phyloP scores from a whole-genome alignment of 495 filamentous ascomycete species.

The Tetracladium setigerum region DNA sequence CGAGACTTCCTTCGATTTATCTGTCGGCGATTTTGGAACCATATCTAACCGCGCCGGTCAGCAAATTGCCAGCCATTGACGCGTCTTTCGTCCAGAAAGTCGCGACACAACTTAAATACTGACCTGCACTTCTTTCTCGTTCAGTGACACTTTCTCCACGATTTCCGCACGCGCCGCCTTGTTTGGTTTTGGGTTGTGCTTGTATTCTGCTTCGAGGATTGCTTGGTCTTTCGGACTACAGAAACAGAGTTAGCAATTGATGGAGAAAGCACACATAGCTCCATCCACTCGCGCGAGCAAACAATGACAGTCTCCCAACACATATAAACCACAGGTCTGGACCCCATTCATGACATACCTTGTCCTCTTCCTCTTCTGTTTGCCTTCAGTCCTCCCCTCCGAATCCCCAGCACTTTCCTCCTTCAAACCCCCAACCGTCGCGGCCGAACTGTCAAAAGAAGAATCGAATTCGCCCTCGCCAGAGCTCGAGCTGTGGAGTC shows the following conservation, averaged over 20 bases:
- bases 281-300: background rate
- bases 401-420: conserved; percentile 10
- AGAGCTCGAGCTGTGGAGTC: conserved; percentile 6
- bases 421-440: background rate
- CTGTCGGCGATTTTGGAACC: conserved; percentile 98
- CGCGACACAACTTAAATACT: conserved; percentile 26
- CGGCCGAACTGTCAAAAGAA: background rate
- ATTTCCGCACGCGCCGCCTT: conserved; percentile 80
- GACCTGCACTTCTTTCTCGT: conserved; percentile 97
- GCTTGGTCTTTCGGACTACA: conserved; percentile 80
- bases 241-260: conserved; percentile 10
- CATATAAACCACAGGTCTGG: background rate
- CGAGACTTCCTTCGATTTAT: conserved; percentile 86
- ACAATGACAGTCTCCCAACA: background rate
- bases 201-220: conserved; percentile 83
- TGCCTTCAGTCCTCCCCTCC: conserved; percentile 10
- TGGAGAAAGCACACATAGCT: no score
- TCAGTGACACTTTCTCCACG: conserved; percentile 75
- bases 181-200: conserved; percentile 83
- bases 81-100: conserved; percentile 3
- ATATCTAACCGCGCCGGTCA: conserved; percentile 58
- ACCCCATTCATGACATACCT: conserved; percentile 32
- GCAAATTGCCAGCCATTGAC: background rate
- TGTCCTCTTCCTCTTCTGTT: conserved; percentile 44
- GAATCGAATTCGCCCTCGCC: conserved; percentile 9